A percentile compares a stretch with the other conserved stretches of the same genome.
Evolutionary conservation across 108 stramenopile species (phyloP).

Genomic region (Skeletonema costatum): DNA sequence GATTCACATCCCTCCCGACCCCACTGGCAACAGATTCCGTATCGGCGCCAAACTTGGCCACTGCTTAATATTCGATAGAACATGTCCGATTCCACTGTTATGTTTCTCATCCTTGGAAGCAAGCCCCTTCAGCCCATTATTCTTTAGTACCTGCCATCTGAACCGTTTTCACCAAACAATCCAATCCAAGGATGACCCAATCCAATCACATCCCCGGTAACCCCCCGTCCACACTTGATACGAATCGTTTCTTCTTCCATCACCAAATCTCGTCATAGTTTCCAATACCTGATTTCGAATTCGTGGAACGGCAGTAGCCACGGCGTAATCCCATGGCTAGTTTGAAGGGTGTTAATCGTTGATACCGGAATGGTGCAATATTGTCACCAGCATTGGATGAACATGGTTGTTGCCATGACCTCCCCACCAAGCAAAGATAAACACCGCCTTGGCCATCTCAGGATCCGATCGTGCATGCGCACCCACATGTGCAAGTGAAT

Average conservation of each 20-base stretch:
- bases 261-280: slow-evolving; percentile 37
- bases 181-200: slow-evolving; percentile 45
- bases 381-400: not conserved
- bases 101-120: not conserved
- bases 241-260: slow-evolving; percentile 49
- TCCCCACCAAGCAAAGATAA: slow-evolving; percentile 41
- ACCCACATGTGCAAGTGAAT: slow-evolving; percentile 42
- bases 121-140: not conserved
- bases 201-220: slow-evolving; percentile 17
- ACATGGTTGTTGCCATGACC: not conserved
- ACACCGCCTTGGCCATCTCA: slow-evolving; percentile 38
- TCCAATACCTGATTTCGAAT: slow-evolving; percentile 27
- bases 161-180: slow-evolving; percentile 36
- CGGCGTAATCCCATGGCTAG: slow-evolving; percentile 45
- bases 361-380: slow-evolving; percentile 44
- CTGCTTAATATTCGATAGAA: slow-evolving; percentile 25
- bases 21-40: slow-evolving; percentile 8
- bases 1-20: slow-evolving; percentile 11
- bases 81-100: slow-evolving; percentile 4
- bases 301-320: slow-evolving; percentile 50
- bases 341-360: slow-evolving; percentile 45
- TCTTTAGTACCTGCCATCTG: slow-evolving; percentile 8
- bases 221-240: slow-evolving; percentile 11
- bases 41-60: slow-evolving; percentile 43
- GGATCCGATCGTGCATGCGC: slow-evolving; percentile 39